Evolutionary conservation across 2,329 filamentous ascomycete genomes (phyloP), one percentile per base, ranked within the genome.

Genomic region (Plenodomus biglobosus): DNA sequence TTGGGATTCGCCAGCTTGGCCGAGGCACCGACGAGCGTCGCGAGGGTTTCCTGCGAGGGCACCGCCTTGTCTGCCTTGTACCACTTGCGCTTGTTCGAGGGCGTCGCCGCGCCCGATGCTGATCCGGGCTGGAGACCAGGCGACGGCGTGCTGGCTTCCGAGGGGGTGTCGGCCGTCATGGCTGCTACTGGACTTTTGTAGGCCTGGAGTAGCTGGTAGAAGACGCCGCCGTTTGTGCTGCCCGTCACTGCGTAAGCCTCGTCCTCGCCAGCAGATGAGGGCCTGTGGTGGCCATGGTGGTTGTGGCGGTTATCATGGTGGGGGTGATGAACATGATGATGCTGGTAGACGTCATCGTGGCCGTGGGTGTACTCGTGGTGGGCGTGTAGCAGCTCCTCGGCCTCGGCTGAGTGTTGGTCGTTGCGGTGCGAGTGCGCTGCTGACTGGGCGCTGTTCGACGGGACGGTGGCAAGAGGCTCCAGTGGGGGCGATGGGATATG

Each of bases 201-300:
- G 18, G 65, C 64, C 44, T 68, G 63, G 8, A 68, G 59, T 6
- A 68, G 52, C 30, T 67, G 64, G 46, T 66, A 66, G 44, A 68
- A 66, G 46, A 68, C 51, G 21, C 65, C 65, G 16, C 65, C 65
- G 20, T 63, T 57, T 13, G 52, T 49, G 44, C 59, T 64, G n/a
- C 64, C 62, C 1, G 63, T 61, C 15, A 62, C 59, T 15, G 63
- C 56, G 37, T 66, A 67, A 22, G 42, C 43, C 10, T 59, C 58
- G 17, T 65, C 59, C 49, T 52, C 34, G 37, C n/a, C 5, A 50
- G 41, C 16, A 32, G 44, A 13, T 18, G 35, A 5, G 16, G 16
- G 8, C 8, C 5, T 37, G 35, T 37, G 35, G 3, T 17, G 16
- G 8, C 8, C 4, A 3, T 5, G 35, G 35, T 37, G 16, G 35